Percentiles rank a stretch among this genome's conserved stretches.
Conservation (phyloP, 345 rosid genomes). For the Erucastrum elatum region DNA sequence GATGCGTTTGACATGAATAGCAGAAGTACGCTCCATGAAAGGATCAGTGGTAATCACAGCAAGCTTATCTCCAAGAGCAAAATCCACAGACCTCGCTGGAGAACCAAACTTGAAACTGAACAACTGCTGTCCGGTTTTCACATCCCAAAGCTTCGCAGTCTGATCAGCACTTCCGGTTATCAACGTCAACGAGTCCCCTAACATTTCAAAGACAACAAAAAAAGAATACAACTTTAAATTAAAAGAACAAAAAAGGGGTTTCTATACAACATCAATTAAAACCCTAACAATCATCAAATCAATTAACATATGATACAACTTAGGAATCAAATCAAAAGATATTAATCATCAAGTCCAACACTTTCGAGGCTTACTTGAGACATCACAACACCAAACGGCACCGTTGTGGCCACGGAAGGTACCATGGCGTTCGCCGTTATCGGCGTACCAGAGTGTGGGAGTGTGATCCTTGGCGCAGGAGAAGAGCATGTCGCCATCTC, state of each 20-base stretch:
- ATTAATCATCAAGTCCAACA: neutral
- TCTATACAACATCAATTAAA: neutral
- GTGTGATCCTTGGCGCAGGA: slow-evolving; percentile 95
- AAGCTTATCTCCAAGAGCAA: slow-evolving; percentile 79
- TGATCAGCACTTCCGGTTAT: slow-evolving; percentile 96
- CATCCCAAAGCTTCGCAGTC: slow-evolving; percentile 87
- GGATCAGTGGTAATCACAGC: slow-evolving; percentile 92
- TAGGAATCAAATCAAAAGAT: neutral
- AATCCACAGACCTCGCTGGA: slow-evolving; percentile 85
- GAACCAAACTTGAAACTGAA: slow-evolving; percentile 73
- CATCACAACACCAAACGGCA: slow-evolving; percentile 95
- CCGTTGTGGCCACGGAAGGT: slow-evolving; percentile 98
- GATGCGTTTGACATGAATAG: slow-evolving; percentile 82
- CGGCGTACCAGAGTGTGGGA: slow-evolving; percentile 96
- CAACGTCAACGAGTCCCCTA: slow-evolving; percentile 74
- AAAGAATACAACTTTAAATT: neutral
- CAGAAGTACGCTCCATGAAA: slow-evolving; percentile 79
- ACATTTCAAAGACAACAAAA: neutral
- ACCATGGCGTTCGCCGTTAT: slow-evolving; percentile 92
- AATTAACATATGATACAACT: neutral
- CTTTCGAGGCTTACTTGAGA: slow-evolving; percentile 56
- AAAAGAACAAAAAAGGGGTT: neutral
- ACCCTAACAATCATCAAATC: neutral
- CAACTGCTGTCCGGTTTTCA: slow-evolving; percentile 65
- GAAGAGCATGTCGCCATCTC: slow-evolving; percentile 89